These are phyloP conservation scores for Plasmodium billcollinsi DNA, from an alignment of 169 alveolate genomes.

Conservation along the genomic window DNA sequence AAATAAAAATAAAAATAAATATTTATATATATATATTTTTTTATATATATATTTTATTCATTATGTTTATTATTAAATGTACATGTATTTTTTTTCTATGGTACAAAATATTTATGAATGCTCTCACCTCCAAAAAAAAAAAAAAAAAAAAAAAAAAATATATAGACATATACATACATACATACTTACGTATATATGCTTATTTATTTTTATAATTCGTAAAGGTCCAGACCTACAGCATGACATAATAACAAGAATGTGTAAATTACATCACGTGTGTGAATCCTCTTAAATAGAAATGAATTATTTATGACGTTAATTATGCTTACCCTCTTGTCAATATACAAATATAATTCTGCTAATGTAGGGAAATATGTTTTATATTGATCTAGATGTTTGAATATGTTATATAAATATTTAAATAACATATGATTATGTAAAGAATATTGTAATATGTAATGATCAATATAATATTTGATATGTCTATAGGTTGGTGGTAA, in stretches of 20 bases:
- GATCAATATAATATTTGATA: conserved; percentile 26
- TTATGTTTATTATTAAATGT: too few relatives aligned
- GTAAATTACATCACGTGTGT: conserved; percentile 21
- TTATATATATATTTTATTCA: too few relatives aligned
- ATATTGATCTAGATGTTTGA: conserved; percentile 27
- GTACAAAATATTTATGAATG: too few relatives aligned
- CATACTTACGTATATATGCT: too few relatives aligned
- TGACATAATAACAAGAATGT: conserved; percentile 10
- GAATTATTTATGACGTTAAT: conserved; percentile 21
- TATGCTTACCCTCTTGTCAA: conserved; percentile 44
- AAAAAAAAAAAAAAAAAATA: too few relatives aligned
- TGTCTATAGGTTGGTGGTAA: neutral
- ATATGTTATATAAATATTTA: conserved; percentile 16
- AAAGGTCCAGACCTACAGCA: conserved; percentile 19
- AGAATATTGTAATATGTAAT: conserved; percentile 19
- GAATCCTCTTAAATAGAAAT: neutral
- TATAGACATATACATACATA: too few relatives aligned
- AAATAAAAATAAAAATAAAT: too few relatives aligned
- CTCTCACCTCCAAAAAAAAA: too few relatives aligned
- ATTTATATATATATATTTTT: too few relatives aligned
- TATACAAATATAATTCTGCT: conserved; percentile 34
- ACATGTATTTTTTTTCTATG: too few relatives aligned
- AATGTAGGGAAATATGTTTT: conserved; percentile 54
- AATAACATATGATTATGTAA: conserved; percentile 36
- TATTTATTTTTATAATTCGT: neutral